Conservation (phyloP, 192 early-diverging fungal genomes). For the Dispira simplex region DNA sequence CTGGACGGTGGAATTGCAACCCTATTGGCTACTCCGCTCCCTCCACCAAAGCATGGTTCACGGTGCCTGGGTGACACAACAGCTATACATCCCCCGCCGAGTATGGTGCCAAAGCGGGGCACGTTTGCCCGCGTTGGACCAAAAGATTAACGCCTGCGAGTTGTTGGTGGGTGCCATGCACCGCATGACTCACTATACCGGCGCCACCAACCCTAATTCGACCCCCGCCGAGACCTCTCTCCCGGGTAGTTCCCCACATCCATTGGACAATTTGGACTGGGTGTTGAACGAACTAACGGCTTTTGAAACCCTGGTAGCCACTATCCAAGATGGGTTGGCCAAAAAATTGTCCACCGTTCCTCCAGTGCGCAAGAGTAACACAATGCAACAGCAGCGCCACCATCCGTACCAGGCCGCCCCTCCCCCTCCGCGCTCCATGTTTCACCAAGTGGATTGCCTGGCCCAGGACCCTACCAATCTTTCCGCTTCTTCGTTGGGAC, state of each 20-base stretch:
- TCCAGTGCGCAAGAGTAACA: background rate
- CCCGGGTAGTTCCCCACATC: slow-evolving; percentile 14
- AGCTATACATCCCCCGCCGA: slow-evolving; percentile 27
- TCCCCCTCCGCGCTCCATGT: background rate
- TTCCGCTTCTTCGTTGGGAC: background rate
- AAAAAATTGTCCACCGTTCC: background rate
- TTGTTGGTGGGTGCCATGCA: slow-evolving; percentile 25
- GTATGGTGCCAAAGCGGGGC: slow-evolving; percentile 31
- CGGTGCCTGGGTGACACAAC: slow-evolving; percentile 26
- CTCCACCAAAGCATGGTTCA: slow-evolving; percentile 25
- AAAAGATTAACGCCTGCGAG: slow-evolving; percentile 25
- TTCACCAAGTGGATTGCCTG: background rate
- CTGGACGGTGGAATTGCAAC: slow-evolving; percentile 10
- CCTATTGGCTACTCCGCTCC: slow-evolving; percentile 25
- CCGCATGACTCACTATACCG: slow-evolving; percentile 19
- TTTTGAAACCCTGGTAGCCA: background rate
- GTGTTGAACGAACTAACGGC: slow-evolving; percentile 18
- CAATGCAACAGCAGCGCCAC: background rate
- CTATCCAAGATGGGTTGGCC: background rate
- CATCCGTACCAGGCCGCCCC: background rate
- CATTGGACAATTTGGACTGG: slow-evolving; percentile 23
- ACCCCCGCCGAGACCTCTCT: slow-evolving; percentile 9
- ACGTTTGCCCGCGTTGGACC: slow-evolving; percentile 28
- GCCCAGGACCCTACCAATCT: background rate
- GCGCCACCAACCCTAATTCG: slow-evolving; percentile 18